Evolutionary conservation across 768 basidiomycete species (phyloP).

Genomic region (Chalciporus pseudorubinellus): DNA sequence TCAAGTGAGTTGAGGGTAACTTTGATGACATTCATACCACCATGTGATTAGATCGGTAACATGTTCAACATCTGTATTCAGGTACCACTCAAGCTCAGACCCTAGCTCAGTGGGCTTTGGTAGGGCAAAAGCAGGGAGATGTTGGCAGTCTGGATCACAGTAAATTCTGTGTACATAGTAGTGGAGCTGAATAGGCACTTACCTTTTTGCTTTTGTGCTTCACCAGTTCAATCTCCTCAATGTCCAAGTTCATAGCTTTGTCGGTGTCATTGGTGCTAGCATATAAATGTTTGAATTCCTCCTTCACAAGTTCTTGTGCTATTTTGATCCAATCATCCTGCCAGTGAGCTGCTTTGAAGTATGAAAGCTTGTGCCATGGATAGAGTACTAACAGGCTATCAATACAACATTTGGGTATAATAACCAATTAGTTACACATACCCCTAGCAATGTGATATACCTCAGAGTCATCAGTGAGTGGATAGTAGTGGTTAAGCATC

Average conservation of each 20-base stretch:
- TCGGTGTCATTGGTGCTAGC: no score
- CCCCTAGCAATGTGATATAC: not conserved
- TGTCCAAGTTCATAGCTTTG: not conserved
- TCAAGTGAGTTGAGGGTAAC: not conserved
- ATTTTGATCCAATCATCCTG: slow-evolving; percentile 28
- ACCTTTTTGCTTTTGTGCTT: slow-evolving; percentile 12
- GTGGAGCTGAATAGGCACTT: not conserved
- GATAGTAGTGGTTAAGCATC: slow-evolving; percentile 5
- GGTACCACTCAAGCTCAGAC: not conserved
- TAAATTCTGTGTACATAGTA: not conserved
- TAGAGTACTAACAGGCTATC: slow-evolving; percentile 31
- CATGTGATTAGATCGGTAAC: not conserved
- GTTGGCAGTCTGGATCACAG: not conserved
- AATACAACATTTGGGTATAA: not conserved
- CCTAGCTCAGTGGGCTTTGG: not conserved
- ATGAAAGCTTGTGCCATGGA: slow-evolving; percentile 35
- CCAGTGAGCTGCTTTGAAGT: slow-evolving; percentile 33
- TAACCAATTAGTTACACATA: slow-evolving; percentile 18
- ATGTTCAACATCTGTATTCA: not conserved
- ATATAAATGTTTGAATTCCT: slow-evolving; percentile 16
- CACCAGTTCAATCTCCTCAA: slow-evolving; percentile 8
- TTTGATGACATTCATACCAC: not conserved
- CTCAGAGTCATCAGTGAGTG: not conserved
- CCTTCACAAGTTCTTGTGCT: slow-evolving; percentile 20
- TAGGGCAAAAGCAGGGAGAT: not conserved